A percentile compares a stretch with the other conserved stretches of the same genome.
Evolutionary conservation across 1,284 basidiomycete genomes (phyloP).

Genomic region (Rhodotorula glutinis): DNA sequence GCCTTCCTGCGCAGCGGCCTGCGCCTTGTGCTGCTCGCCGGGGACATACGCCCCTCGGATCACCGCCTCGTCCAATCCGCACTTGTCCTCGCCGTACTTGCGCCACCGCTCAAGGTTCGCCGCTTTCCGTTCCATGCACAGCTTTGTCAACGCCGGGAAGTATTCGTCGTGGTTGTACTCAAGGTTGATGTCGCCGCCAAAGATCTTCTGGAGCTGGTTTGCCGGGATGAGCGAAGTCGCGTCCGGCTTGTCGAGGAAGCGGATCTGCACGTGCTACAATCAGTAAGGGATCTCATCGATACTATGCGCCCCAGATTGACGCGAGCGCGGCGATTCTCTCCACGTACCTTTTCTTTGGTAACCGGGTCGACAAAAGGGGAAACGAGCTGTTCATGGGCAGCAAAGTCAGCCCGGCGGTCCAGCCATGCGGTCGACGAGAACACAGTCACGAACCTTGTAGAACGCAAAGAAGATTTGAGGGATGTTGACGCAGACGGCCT

Average conservation of each 20-base stretch:
- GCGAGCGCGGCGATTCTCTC: too few species aligned
- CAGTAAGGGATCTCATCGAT: too few species aligned
- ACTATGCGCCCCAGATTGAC: too few species aligned
- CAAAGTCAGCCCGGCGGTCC: constrained; percentile 22
- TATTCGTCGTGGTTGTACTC: constrained; percentile 47
- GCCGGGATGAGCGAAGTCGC: constrained; percentile 41
- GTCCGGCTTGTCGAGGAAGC: constrained; percentile 42
- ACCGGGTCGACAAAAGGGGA: constrained; percentile 50
- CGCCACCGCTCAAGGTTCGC: constrained; percentile 47
- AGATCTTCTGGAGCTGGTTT: constrained; percentile 39
- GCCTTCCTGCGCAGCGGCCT: not conserved
- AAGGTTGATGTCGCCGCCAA: constrained; percentile 44
- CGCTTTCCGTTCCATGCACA: constrained; percentile 43
- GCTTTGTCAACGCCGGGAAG: constrained; percentile 46
- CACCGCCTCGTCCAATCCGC: constrained; percentile 48
- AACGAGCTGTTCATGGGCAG: constrained; percentile 46
- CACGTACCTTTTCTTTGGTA: constrained; percentile 47
- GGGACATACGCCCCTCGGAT: constrained; percentile 45
- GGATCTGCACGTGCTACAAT: constrained; percentile 31
- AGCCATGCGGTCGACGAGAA: not conserved
- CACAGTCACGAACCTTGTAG: constrained; percentile 22
- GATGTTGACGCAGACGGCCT: constrained; percentile 49
- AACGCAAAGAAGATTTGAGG: constrained; percentile 32
- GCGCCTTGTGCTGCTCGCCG: not conserved
- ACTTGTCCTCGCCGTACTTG: constrained; percentile 43